Conservation (phyloP, 805 yeast genomes). For the Lipomyces sp. region DNA sequence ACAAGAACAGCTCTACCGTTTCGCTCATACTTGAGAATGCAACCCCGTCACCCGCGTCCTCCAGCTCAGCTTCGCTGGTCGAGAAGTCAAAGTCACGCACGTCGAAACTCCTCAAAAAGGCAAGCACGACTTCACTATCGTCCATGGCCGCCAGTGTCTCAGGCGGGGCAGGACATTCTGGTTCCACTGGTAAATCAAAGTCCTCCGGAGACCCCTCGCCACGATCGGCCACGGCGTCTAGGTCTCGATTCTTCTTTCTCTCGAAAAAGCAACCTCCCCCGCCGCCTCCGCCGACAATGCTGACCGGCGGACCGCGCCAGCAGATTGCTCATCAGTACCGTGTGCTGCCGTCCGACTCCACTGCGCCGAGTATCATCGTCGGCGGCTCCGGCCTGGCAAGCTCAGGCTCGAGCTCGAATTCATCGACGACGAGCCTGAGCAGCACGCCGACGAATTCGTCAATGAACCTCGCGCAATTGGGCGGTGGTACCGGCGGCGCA, state of each 20-base stretch:
- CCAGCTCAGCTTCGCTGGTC: not conserved
- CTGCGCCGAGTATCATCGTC: not conserved
- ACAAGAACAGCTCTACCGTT: constrained; percentile 9
- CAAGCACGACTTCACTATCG: constrained; percentile 16
- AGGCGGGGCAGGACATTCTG: too few relatives aligned
- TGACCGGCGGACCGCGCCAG: constrained; percentile 22
- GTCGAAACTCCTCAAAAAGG: constrained; percentile 12
- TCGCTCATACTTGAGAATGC: constrained; percentile 15
- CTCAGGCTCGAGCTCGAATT: constrained; percentile 17
- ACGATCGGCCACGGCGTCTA: too few relatives aligned
- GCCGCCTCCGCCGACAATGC: constrained; percentile 7
- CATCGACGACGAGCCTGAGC: constrained; percentile 19
- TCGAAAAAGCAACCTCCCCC: constrained; percentile 6
- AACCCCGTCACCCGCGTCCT: not conserved
- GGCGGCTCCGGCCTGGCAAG: constrained; percentile 1
- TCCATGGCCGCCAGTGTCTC: too few relatives aligned
- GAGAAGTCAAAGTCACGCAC: not conserved
- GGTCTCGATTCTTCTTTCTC: constrained; percentile 18
- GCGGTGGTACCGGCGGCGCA: not conserved
- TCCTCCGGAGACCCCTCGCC: too few relatives aligned
- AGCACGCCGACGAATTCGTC: constrained; percentile 12
- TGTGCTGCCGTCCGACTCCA: constrained; percentile 3
- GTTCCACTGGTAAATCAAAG: too few relatives aligned
- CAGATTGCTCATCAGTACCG: constrained; percentile 7
- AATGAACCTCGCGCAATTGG: constrained; percentile 7